Percentiles rank a stretch among this genome's conserved stretches.
phyloP scores from a whole-genome alignment of 2,329 filamentous ascomycete genomes.

The Rutstroemia sp. region DNA sequence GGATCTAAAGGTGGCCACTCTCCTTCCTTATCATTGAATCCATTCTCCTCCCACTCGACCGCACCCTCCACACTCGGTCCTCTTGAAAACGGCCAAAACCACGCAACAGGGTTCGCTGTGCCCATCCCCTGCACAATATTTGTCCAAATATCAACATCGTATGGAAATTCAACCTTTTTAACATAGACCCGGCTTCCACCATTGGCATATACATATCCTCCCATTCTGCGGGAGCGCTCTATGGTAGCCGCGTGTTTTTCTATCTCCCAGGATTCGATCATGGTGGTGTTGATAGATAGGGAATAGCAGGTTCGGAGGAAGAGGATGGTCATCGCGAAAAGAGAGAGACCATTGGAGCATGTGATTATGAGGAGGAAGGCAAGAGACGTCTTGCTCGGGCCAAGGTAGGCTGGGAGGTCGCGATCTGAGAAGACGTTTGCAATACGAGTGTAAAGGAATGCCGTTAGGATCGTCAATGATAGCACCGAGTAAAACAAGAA shows the following conservation, averaged over 20 bases:
- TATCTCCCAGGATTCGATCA: slow-evolving; percentile 73
- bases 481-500: slow-evolving; percentile 63
- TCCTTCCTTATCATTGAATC: slow-evolving; percentile 57
- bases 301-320: slow-evolving; percentile 53
- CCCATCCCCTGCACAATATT: slow-evolving; percentile 76
- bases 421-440: slow-evolving; percentile 55
- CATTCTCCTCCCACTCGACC: slow-evolving; percentile 63
- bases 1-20: slow-evolving; percentile 60
- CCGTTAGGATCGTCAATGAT: slow-evolving; percentile 52
- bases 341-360: slow-evolving; percentile 49
- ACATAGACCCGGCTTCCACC: slow-evolving; percentile 47
- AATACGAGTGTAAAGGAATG: slow-evolving; percentile 53
- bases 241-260: slow-evolving; percentile 55
- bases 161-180: slow-evolving; percentile 68
- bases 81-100: slow-evolving; percentile 62
- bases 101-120: slow-evolving; percentile 53
- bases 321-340: slow-evolving; percentile 57
- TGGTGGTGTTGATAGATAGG: slow-evolving; percentile 64
- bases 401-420: slow-evolving; percentile 66
- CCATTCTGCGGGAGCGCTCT: slow-evolving; percentile 36
- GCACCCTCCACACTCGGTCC: slow-evolving; percentile 36
- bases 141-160: slow-evolving; percentile 67
- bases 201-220: slow-evolving; percentile 33
- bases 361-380: slow-evolving; percentile 52
- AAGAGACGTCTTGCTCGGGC: slow-evolving; percentile 54